Percentiles rank a stretch among this genome's conserved stretches.
Evolutionary conservation across 2,329 filamentous ascomycete species (phyloP).

Genomic region (Penicillium aurantiogriseum): DNA sequence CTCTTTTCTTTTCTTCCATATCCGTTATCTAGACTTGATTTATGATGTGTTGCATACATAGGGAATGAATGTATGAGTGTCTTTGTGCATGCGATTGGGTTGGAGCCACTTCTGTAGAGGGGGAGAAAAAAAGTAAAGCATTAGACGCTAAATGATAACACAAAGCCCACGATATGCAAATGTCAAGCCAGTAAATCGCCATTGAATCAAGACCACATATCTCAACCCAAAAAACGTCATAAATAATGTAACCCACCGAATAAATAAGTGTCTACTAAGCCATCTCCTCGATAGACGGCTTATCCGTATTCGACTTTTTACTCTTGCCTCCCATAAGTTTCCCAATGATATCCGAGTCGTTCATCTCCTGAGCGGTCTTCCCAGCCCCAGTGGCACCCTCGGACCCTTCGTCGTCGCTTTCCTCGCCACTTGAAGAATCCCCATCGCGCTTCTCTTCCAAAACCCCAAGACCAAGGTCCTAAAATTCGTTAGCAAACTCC

Average conservation of each 20-base stretch:
- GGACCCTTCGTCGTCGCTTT: constrained; percentile 18
- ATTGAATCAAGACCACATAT: neutral
- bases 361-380: constrained; percentile 10
- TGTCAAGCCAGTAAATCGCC: constrained; percentile 1
- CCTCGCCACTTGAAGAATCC: constrained; percentile 17
- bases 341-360: constrained; percentile 34
- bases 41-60: constrained; percentile 16
- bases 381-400: constrained; percentile 6
- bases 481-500: constrained; percentile 6
- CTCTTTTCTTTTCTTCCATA: constrained; percentile 11
- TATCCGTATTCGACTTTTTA: constrained; percentile 29
- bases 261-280: constrained; percentile 14
- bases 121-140: neutral
- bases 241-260: neutral
- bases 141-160: neutral
- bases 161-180: neutral
- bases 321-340: constrained; percentile 40
- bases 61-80: constrained; percentile 7
- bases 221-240: neutral
- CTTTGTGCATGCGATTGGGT: neutral
- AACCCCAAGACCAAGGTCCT: constrained; percentile 48
- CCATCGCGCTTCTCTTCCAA: constrained; percentile 41
- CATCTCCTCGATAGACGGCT: constrained; percentile 42
- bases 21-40: constrained; percentile 17
- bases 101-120: neutral